Base-by-base conservation (phyloP, 1,284 basidiomycete genomes). In the Ceratobasidium sp. region DNA sequence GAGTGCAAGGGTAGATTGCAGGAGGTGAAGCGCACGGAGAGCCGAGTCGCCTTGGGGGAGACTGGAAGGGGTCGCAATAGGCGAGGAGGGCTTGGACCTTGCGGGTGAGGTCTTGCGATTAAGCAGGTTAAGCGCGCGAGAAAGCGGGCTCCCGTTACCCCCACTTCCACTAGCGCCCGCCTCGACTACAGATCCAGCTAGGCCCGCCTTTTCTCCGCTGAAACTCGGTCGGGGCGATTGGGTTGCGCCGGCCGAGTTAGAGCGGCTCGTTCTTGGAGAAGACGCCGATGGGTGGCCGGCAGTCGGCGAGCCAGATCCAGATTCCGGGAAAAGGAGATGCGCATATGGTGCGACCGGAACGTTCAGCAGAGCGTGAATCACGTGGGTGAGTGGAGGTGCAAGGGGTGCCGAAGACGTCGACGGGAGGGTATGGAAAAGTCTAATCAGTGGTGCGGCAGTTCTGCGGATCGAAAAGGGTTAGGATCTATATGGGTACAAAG, bases 301-400 rank as follows among this genome's bases (percentile, higher is more conserved):
- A n/a, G n/a, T n/a, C n/a, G 65, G 13, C 14, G 31, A 78, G 75
- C 29, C 31, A 19, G 54, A 34, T 31, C 51, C 8, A 11, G 29
- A 78, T 75, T 77, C 79, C 62, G 80, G 83, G 77, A 87, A 85
- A 86, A 87, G 93, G 51, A 86, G 79, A 31, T 83, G 77, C 65
- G 85, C 84, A 39, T 85, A 81, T 8, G 88, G 81, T 46, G 84
- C 84, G 49, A 92, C 82, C 61, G 92, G 92, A 69, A 93, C 87
- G 19, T 85, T 88, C 76, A 94, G 90, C 62, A 94, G 84, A 2
- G 88, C 83, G 78, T 94, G 92, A 49, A 94, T 89, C 74, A 89
- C 85, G 77, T 94, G 90, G 0, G 90, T 89, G 63, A 94, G 83
- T 0, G 92, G 92, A 0, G 88, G 79, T 0, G 87, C 83, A 46